Conservation (phyloP, 495 filamentous ascomycete species). For the Paragyromitra xinjiangensis region DNA sequence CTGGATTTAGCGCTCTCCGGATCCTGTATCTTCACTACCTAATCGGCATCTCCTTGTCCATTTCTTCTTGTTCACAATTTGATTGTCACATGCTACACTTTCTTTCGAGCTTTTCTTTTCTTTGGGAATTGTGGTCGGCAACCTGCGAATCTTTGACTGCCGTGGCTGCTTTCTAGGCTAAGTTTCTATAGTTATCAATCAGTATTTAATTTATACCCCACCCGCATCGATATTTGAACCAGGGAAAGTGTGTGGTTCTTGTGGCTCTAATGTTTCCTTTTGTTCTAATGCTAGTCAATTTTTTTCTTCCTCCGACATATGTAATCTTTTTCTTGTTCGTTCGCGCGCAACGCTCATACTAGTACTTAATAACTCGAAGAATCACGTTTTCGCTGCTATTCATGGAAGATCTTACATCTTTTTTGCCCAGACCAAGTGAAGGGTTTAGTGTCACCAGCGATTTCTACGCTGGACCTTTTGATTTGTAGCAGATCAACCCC, state of each 20-base stretch:
- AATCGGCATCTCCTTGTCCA: constrained; percentile 39
- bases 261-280: constrained; percentile 37
- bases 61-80: constrained; percentile 39
- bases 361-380: constrained; percentile 52
- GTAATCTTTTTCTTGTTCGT: constrained; percentile 20
- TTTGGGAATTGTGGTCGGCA: constrained; percentile 19
- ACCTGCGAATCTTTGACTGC: constrained; percentile 9
- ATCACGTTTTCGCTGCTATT: constrained; percentile 5
- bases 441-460: not conserved
- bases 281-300: constrained; percentile 26
- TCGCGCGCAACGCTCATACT: constrained; percentile 36
- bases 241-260: constrained; percentile 5
- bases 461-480: not conserved
- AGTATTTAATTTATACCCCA: constrained; percentile 46
- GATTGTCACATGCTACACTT: constrained; percentile 6
- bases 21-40: constrained; percentile 48
- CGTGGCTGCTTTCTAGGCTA: constrained; percentile 15
- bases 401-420: not conserved
- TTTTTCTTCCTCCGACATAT: not conserved
- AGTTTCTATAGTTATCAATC: constrained; percentile 41
- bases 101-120: constrained; percentile 18
- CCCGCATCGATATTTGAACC: constrained; percentile 29
- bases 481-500: too few relatives aligned
- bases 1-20: constrained; percentile 45
- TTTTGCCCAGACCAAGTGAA: not conserved